Percentiles rank a stretch among this genome's conserved stretches.
These are phyloP conservation scores for Funneliformis mosseae DNA, from an alignment of 192 early-diverging fungal genomes.

Conservation along the genomic window DNA sequence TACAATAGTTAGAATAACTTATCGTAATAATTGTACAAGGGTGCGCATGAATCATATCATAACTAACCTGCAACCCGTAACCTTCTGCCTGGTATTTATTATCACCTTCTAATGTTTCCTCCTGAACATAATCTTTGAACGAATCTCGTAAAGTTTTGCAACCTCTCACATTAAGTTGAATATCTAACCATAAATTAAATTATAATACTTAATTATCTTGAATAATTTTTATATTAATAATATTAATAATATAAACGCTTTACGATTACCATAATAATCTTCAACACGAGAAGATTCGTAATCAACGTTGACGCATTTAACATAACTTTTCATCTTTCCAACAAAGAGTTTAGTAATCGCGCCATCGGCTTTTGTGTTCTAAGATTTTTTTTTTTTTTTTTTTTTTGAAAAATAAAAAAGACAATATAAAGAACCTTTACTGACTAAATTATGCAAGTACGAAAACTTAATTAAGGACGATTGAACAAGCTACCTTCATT, in stretches of 20 bases:
- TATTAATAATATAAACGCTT: not conserved
- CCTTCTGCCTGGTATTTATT: slow-evolving; percentile 97
- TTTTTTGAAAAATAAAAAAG: not conserved
- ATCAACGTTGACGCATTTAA: slow-evolving; percentile 92
- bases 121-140: slow-evolving; percentile 86
- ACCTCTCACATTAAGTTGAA: slow-evolving; percentile 97
- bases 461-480: not conserved
- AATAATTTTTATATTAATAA: not conserved
- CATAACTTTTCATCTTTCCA: slow-evolving; percentile 97
- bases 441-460: not conserved
- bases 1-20: not conserved
- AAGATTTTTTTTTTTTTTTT: not conserved
- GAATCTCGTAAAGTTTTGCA: slow-evolving; percentile 84
- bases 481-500: slow-evolving; percentile 79
- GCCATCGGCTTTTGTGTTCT: slow-evolving; percentile 89
- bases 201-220: not conserved
- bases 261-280: slow-evolving; percentile 81
- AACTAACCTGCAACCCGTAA: slow-evolving; percentile 74
- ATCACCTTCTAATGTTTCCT: slow-evolving; percentile 94
- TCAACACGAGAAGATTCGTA: slow-evolving; percentile 94
- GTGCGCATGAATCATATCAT: not conserved
- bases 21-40: not conserved
- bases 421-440: not conserved
- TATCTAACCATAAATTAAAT: slow-evolving; percentile 62
- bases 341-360: slow-evolving; percentile 91